Evolutionary conservation across 169 alveolate species (phyloP), one percentile per base, ranked within the genome.

Genomic region (Plasmodium reichenowi): DNA sequence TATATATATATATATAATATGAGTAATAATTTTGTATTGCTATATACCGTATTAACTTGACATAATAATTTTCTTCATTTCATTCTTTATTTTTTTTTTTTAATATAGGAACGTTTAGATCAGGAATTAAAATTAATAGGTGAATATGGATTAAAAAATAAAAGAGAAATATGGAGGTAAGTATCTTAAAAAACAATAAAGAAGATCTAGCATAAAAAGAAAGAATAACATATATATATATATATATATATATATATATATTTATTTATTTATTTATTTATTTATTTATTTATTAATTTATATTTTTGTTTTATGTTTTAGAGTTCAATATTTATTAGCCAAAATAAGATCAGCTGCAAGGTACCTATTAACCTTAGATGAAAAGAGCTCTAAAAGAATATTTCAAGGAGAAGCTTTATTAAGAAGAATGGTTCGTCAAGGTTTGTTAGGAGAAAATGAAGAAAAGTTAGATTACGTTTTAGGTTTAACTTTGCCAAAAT

Each of bases 271-370:
- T 63, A 0, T 43, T 8, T 20, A 8, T 78, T 62, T 24, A 26
- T 62, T 54, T n/a, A 38, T 59, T 43, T 60, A 15, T 6, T 22
- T 26, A n/a, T 20, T 13, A 4, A 4, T 68, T 66, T 54, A 38
- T 72, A n/a, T 43, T 76, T 76, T 32, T 63, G 15, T 75, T 13
- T 48, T 15, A 22, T 10, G 2, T 13, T 71, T 15, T 29, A 94
- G 99, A 89, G 99, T 98, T 68, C 99, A 98, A 94, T 97, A 97
- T 83, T 97, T 98, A 54, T 97, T 99, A 72, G 99, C 99, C 59
- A 98, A 98, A 95, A 98, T 99, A 90, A 98, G 99, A 91, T 97
- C 99, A 45, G 99, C 99, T 45, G 99, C 99, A 38, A 98, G 99
- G 93, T 98, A 98, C 92, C 96, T 99, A 85, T 97, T 99, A 88